Evolutionary conservation across 768 basidiomycete genomes (phyloP), one percentile per base, ranked within the genome.

Genomic region (Gymnopilus junonius): DNA sequence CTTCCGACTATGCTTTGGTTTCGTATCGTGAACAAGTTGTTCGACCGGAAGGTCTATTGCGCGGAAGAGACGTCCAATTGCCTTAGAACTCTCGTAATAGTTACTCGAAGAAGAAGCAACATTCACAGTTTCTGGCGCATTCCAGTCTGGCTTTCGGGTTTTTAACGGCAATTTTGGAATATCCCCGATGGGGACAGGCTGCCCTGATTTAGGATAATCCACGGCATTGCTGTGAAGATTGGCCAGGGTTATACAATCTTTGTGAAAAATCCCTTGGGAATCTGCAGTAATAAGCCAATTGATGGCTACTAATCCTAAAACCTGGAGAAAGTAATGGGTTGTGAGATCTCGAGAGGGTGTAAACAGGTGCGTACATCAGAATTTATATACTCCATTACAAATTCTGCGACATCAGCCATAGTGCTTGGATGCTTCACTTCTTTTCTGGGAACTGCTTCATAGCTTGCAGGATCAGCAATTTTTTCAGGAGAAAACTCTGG

Each of bases 241-340:
- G 8, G 89, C 83, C 25, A 92, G 76, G 42, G 62, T 74, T 11
- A 84, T 42, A 71, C 90, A 91, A 29, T 84, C 81, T 1, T 65
- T 54, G 65, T 89, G 81, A 46, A 83, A 76, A 37, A 88, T 86
- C 0, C 80, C 79, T 4, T 72, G 2, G 0, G 21, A 5, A 70
- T 91, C 90, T 3, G 90, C 89, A 39, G 87, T 85, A 48, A 87
- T 79, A 8, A 90, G 75, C 86, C 88, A 90, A 61, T 83, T 87
- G 2, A 76, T 84, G 0, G 87, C 84, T 34, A 90, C 82, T 23
- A 89, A 79, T 8, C 89, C 89, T 14, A 92, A 75, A 25, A 85
- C 80, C 85, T 86, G 61, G 31, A 27, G 12, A 11, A 37, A 29
- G 4, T 15, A 20, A 35, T 64, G 25, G 11, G 23, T 51, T n/a